phyloP scores from a whole-genome alignment of 1,284 basidiomycete species.

The Fomitopsis betulina region DNA sequence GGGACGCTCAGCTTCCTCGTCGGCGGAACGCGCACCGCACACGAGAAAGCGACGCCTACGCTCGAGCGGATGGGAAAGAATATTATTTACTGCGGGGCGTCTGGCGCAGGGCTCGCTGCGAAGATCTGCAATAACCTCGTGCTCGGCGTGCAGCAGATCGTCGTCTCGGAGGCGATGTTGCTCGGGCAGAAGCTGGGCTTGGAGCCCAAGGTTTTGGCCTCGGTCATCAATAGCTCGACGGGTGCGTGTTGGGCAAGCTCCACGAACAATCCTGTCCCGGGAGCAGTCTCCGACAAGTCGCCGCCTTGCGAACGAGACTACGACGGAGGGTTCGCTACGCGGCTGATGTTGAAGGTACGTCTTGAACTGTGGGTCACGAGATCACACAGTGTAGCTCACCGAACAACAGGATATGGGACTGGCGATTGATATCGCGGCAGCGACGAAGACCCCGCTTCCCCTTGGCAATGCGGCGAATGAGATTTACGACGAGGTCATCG shows the following conservation, averaged over 20 bases:
- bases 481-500: conserved; percentile 54
- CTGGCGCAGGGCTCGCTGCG: conserved; percentile 80
- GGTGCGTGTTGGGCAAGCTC: conserved; percentile 82
- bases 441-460: conserved; percentile 51
- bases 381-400: background rate
- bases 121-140: conserved; percentile 89
- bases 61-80: conserved; percentile 77
- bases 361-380: background rate
- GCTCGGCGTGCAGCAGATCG: conserved; percentile 74
- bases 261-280: conserved; percentile 85
- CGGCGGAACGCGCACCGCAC: conserved; percentile 65
- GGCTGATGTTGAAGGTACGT: conserved; percentile 76
- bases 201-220: conserved; percentile 68
- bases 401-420: conserved; percentile 71
- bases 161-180: conserved; percentile 81
- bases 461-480: conserved; percentile 59
- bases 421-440: conserved; percentile 57
- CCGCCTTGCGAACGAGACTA: conserved; percentile 84
- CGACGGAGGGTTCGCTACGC: conserved; percentile 81
- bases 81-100: conserved; percentile 82
- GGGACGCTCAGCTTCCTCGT: conserved; percentile 89
- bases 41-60: conserved; percentile 54
- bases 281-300: conserved; percentile 62
- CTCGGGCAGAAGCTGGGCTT: conserved; percentile 76
- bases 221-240: conserved; percentile 82